Base-by-base conservation (phyloP, 108 stramenopile species). In the Fistulifera solaris region DNA sequence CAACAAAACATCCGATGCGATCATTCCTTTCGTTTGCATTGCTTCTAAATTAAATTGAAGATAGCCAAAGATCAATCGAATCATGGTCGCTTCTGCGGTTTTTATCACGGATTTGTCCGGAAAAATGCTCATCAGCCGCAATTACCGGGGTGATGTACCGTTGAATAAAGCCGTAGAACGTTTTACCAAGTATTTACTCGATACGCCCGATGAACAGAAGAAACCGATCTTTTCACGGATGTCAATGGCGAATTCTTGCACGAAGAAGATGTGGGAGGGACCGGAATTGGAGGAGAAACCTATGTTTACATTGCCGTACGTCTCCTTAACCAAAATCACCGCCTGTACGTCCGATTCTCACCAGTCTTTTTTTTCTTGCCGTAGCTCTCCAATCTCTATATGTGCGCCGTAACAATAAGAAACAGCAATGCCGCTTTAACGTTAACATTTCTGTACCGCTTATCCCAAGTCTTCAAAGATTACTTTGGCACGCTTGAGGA, bases 401-500 rank as follows among this genome's bases (percentile, higher is more conserved):
- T 99, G 42, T 90, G 94, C 78, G 92, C 91, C 23, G 96, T 94
- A 26, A 98, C 98, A 18, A 86, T 85, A 56, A 78, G 85, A 54
- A 99, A 99, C 80, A 91, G 93, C 67, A 99, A 99, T 59, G 87
- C 94, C 10, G 88, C 93, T 12, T 83, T 96, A 54, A 84, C 96
- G 43, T 61, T 97, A 54, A 83, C 87, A 28, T 98, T 83, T 66
- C 82, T 99, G 53, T 94, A 87, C 72, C 77, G 83, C 18, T 77
- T 98, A 5, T 75, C 79, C 15, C 68, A 80, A 67, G 87, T 96
- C 17, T 96, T 98, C 74, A 94, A 95, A 73, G 97, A 96, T 46
- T 99, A 99, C 75, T 97, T 99, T 67, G 94, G 95, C 24, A 90
- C 92, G 41, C 61, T 99, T 49, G 94, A 98, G 61, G 98, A 99